Evolutionary conservation across 2,329 filamentous ascomycete genomes (phyloP).

Genomic region (Cercospora citrullina): DNA sequence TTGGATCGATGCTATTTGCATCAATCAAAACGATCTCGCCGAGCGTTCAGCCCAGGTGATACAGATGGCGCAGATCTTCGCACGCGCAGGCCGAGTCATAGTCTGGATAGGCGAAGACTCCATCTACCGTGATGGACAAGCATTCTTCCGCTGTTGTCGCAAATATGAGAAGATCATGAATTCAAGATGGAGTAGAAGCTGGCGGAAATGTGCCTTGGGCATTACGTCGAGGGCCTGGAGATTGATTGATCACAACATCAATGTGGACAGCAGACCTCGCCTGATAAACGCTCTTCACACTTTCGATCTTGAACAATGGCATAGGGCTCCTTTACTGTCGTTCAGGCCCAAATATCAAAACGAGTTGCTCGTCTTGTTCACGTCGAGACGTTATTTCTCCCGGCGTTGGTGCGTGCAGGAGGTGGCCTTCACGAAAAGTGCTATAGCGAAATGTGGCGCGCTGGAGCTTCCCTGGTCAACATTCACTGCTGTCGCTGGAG

Average conservation of each 20-base stretch:
- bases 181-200: not conserved
- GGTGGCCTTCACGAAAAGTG: too few relatives aligned
- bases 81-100: not conserved
- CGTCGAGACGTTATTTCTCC: not conserved
- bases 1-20: not conserved
- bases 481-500: too few relatives aligned
- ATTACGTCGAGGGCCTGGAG: not conserved
- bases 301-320: fast-evolving
- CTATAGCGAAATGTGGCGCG: too few relatives aligned
- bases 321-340: not conserved
- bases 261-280: too few relatives aligned
- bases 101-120: not conserved
- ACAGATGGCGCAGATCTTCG: not conserved
- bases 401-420: too few relatives aligned
- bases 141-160: not conserved
- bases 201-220: not conserved
- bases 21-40: not conserved
- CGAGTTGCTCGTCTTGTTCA: not conserved
- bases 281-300: too few relatives aligned
- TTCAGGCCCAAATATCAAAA: not conserved
- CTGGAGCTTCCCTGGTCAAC: too few relatives aligned
- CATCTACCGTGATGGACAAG: not conserved
- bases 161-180: not conserved
- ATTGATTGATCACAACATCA: not conserved
- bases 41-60: not conserved